Percentiles rank a stretch among this genome's conserved stretches.
These are phyloP conservation scores for Setomelanomma holmii DNA, from an alignment of 2,329 filamentous ascomycete genomes.

Conservation along the genomic window DNA sequence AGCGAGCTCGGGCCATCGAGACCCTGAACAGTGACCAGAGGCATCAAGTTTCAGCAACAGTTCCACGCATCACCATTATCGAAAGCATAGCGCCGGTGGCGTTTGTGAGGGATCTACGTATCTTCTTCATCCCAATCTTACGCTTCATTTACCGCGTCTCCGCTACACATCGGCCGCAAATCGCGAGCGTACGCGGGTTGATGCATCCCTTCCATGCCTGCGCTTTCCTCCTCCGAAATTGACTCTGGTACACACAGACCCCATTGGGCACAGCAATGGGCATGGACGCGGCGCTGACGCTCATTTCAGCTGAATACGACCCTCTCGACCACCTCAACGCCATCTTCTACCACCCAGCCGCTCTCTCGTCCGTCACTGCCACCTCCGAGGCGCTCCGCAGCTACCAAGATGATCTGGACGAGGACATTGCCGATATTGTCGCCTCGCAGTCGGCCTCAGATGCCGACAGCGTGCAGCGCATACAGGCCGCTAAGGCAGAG, in stretches of 20 bases:
- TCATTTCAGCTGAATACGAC: slow-evolving; percentile 77
- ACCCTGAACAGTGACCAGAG: background rate
- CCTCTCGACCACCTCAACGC: slow-evolving; percentile 91
- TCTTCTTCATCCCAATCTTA: too few species aligned
- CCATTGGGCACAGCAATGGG: slow-evolving; percentile 8
- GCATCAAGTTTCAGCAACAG: too few species aligned
- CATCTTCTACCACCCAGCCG: slow-evolving; percentile 88
- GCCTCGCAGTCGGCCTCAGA: slow-evolving; percentile 82
- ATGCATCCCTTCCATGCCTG: slow-evolving; percentile 50
- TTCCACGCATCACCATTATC: too few species aligned
- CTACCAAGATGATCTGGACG: slow-evolving; percentile 83
- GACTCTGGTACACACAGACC: slow-evolving; percentile 45
- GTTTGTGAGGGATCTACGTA: too few species aligned
- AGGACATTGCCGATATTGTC: slow-evolving; percentile 75
- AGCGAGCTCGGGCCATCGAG: background rate
- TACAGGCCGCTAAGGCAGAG: slow-evolving; percentile 89
- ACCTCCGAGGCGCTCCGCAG: slow-evolving; percentile 76
- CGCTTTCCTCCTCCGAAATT: slow-evolving; percentile 41
- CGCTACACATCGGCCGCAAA: slow-evolving; percentile 28
- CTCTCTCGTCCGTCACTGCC: slow-evolving; percentile 76
- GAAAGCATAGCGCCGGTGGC: too few species aligned
- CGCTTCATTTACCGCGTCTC: background rate
- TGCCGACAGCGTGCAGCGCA: slow-evolving; percentile 85
- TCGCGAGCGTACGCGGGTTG: slow-evolving; percentile 39
- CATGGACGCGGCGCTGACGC: slow-evolving; percentile 31